Evolutionary conservation across 352 stramenopile species (phyloP).

Genomic region (Nannochloropsis limnetica): DNA sequence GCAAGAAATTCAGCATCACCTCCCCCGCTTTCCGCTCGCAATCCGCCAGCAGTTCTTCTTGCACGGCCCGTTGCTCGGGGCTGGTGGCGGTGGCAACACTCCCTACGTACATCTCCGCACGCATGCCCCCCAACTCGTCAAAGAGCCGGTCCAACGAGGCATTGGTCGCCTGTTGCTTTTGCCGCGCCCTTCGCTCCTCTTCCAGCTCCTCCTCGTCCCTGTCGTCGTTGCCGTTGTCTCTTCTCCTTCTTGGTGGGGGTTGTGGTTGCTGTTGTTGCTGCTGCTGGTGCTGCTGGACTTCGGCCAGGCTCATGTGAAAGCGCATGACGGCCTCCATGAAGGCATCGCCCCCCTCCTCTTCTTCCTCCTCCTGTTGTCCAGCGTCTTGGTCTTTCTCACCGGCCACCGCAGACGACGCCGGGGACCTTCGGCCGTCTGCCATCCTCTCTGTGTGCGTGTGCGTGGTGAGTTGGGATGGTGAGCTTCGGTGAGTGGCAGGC

Average conservation of each 20-base stretch:
- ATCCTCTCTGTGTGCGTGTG: not conserved
- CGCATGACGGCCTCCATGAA: conserved; percentile 8
- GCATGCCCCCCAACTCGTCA: not conserved
- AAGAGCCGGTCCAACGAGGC: not conserved
- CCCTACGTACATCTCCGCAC: conserved; percentile 27
- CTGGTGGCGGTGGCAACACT: not conserved
- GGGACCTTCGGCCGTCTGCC: not conserved
- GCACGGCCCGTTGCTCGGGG: not conserved
- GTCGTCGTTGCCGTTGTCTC: not conserved
- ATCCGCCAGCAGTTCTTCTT: conserved; percentile 17
- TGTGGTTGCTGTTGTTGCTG: not conserved
- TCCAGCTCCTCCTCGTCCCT: not conserved
- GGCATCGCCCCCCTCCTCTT: not conserved
- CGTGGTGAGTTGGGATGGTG: too few relatives aligned
- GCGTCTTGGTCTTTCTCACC: not conserved
- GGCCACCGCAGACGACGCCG: not conserved
- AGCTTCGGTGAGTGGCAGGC: too few relatives aligned
- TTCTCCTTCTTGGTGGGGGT: not conserved
- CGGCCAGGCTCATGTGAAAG: conserved; percentile 21
- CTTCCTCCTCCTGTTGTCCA: not conserved
- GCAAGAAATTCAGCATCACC: conserved; percentile 11
- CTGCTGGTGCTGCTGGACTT: not conserved
- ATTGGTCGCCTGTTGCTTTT: not conserved
- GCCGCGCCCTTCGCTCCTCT: not conserved
- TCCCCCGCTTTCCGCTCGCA: conserved; percentile 8